phyloP scores from a whole-genome alignment of 371 early-diverging fungal genomes.

The Rhizopus delemar region DNA sequence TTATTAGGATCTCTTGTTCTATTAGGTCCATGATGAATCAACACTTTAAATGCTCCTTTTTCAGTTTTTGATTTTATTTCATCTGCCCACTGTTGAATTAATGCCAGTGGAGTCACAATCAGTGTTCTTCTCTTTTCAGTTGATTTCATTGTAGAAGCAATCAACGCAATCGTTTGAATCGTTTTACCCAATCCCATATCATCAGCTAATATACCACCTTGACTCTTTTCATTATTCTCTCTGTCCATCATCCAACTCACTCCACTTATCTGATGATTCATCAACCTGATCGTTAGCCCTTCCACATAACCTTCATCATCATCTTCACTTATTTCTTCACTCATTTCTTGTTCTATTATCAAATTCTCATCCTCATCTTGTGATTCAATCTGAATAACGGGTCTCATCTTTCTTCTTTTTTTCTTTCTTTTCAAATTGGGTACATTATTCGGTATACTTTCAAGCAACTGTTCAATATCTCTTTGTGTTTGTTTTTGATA shows the following conservation, averaged over 20 bases:
- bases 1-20: conserved; percentile 37
- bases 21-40: conserved; percentile 63
- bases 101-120: conserved; percentile 65
- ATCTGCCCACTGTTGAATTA: conserved; percentile 71
- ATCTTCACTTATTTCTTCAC: conserved; percentile 11
- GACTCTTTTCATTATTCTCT: conserved; percentile 44
- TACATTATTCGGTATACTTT: conserved; percentile 38
- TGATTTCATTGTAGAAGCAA: conserved; percentile 47
- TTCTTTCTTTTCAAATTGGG: conserved; percentile 13
- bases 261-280: conserved; percentile 47
- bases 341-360: background rate
- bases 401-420: background rate
- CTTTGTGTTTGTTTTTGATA: conserved; percentile 25
- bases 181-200: conserved; percentile 94
- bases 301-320: conserved; percentile 27
- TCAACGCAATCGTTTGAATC: conserved; percentile 77
- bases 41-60: conserved; percentile 45
- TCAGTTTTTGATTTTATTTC: conserved; percentile 61
- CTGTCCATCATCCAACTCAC: conserved; percentile 52
- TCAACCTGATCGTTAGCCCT: conserved; percentile 34
- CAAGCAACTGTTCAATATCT: conserved; percentile 42
- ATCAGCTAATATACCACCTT: conserved; percentile 81
- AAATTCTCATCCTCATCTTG: conserved; percentile 16
- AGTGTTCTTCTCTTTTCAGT: conserved; percentile 51
- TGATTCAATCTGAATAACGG: conserved; percentile 9